Evolutionary conservation across 2,329 filamentous ascomycete species (phyloP).

Genomic region (Chrysosporium queenslandicum): DNA sequence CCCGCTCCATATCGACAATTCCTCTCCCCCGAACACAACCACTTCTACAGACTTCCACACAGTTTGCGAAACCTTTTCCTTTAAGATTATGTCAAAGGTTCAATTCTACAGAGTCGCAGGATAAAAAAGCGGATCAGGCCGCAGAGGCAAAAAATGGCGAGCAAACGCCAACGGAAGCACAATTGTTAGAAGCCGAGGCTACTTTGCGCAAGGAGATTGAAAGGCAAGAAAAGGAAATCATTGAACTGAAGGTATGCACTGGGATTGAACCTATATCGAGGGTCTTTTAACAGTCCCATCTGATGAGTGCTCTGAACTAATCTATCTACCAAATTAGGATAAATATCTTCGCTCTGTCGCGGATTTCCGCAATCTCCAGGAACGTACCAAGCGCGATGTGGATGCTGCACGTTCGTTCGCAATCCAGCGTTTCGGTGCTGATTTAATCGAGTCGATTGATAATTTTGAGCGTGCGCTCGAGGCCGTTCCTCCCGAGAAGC

Average conservation of each 20-base stretch:
- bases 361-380: slow-evolving; percentile 96
- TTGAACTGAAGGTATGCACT: slow-evolving; percentile 70
- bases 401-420: slow-evolving; percentile 82
- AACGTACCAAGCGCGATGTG: slow-evolving; percentile 83
- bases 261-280: not conserved
- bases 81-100: slow-evolving; percentile 29
- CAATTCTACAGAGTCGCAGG: slow-evolving; percentile 36
- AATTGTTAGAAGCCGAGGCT: slow-evolving; percentile 33
- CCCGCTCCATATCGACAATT: slow-evolving; percentile 28
- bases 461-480: slow-evolving; percentile 88
- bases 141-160: slow-evolving; percentile 30
- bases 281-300: not conserved
- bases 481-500: slow-evolving; percentile 66
- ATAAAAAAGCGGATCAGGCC: slow-evolving; percentile 25
- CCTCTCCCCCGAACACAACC: slow-evolving; percentile 27
- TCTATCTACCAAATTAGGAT: slow-evolving; percentile 51
- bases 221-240: slow-evolving; percentile 58
- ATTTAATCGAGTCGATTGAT: slow-evolving; percentile 89
- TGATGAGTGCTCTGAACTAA: not conserved
- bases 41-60: slow-evolving; percentile 25
- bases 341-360: slow-evolving; percentile 88
- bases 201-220: slow-evolving; percentile 57
- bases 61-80: slow-evolving; percentile 26
- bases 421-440: slow-evolving; percentile 86
- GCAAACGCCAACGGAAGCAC: slow-evolving; percentile 28